Base-by-base conservation (phyloP, 495 filamentous ascomycete genomes). In the Podospora comata region DNA sequence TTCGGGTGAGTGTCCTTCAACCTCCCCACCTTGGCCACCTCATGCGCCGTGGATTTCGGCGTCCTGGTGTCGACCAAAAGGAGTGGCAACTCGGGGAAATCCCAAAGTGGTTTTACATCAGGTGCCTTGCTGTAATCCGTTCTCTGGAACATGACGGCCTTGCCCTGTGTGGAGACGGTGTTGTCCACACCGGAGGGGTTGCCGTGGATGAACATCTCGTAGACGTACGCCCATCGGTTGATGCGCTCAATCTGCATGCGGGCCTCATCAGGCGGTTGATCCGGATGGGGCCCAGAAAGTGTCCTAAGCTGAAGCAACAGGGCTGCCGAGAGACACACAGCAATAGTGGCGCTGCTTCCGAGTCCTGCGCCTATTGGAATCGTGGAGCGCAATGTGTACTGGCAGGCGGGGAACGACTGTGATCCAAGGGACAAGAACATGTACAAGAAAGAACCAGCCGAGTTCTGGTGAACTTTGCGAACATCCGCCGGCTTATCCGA, bases 161-260 rank as follows among this genome's bases (percentile, higher is more conserved):
- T 97, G 64, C 95, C 95, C 71, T 92, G 88, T 13, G 92, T 90
- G 56, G 94, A 82, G 62, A 99, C 94, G n/a, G 95, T 98, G 78
- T 99, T 99, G 81, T 99, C 95, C 63, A 99, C 92, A 0, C 95
- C 95, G 9, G 92, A 96, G 4, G 95, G 94, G 75, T 97, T 97
- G 28, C 94, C 94, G 78, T 99, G 95, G 57, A 97, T 97, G 73
- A 92, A 94, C 85, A 97, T 89, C 80, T 99, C 95, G 28, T 91
- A 92, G 1, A 98, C 95, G 75, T 96, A 97, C 0, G 95, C 94
- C 95, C 95, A 99, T 64, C 90, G 87, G 76, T 99, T 99, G 74
- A 99, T 96, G 65, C 94, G 88, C 80, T 98, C 92, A 23, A 97
- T 83, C 74, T 98, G 94, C 53, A 90, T 76, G 48, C 90, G 88